Percentiles rank a stretch among this genome's conserved stretches.
Evolutionary conservation across 2,329 filamentous ascomycete genomes (phyloP).

Genomic region (Phoma sp.): DNA sequence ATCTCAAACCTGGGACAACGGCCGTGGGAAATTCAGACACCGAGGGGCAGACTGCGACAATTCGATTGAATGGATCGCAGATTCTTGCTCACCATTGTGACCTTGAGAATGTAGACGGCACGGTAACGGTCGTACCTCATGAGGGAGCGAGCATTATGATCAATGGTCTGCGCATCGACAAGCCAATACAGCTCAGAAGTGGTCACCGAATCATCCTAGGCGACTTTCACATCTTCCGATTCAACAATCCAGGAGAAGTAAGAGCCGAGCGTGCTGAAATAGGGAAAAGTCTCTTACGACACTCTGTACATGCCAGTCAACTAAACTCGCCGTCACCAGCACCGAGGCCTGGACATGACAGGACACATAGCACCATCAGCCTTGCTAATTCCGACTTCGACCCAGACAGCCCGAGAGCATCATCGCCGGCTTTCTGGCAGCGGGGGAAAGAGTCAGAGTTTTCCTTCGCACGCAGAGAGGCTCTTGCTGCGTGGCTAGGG

Average conservation of each 20-base stretch:
- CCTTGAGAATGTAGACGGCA: conserved; percentile 91
- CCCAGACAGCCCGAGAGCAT: conserved; percentile 72
- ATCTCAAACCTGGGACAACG: conserved; percentile 92
- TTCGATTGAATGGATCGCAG: conserved; percentile 89
- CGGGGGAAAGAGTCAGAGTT: conserved; percentile 86
- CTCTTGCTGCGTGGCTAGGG: conserved; percentile 87
- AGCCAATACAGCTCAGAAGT: conserved; percentile 83
- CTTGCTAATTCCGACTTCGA: conserved; percentile 79
- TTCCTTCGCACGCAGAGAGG: conserved; percentile 91
- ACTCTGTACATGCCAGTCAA: conserved; percentile 72
- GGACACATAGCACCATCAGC: conserved; percentile 69
- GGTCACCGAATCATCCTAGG: conserved; percentile 95
- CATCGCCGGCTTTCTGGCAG: conserved; percentile 74
- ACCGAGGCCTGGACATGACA: conserved; percentile 71
- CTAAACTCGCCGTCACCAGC: conserved; percentile 71
- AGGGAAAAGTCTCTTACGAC: conserved; percentile 76
- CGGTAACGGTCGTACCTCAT: conserved; percentile 86
- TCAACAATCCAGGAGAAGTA: conserved; percentile 97
- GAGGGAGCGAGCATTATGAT: conserved; percentile 98
- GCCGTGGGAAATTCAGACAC: conserved; percentile 94
- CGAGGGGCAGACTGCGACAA: conserved; percentile 77
- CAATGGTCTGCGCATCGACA: conserved; percentile 87
- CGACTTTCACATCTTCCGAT: conserved; percentile 98
- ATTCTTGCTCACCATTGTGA: conserved; percentile 92
- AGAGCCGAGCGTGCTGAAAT: conserved; percentile 88